Percentiles rank a stretch among this genome's conserved stretches.
Evolutionary conservation across 805 yeast species (phyloP).

Genomic region (Ogataea angusta): DNA sequence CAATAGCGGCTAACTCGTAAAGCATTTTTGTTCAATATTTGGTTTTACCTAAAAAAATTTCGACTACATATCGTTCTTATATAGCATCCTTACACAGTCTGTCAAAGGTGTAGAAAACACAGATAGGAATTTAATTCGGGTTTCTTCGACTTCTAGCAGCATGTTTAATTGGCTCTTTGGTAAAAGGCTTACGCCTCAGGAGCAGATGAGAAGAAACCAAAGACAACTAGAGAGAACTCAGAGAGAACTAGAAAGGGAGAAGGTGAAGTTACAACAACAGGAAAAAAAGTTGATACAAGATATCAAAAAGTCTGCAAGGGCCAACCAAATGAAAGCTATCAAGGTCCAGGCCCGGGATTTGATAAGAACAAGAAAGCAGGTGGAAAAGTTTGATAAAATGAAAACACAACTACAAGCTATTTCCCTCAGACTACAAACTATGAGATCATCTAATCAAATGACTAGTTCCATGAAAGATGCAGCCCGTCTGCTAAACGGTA

Average conservation of each 20-base stretch:
- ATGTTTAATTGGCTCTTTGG: constrained; percentile 95
- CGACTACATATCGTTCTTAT: not conserved
- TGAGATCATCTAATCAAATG: constrained; percentile 93
- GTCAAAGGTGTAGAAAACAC: no score
- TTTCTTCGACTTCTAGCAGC: not conserved
- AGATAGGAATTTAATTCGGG: no score
- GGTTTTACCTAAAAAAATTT: not conserved
- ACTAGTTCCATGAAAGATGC: constrained; percentile 93
- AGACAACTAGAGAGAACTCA: constrained; percentile 92
- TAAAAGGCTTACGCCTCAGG: constrained; percentile 89
- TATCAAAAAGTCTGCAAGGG: constrained; percentile 87
- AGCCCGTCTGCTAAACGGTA: constrained; percentile 73
- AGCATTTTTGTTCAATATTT: constrained; percentile 49
- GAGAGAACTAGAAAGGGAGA: constrained; percentile 87
- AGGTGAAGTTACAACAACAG: constrained; percentile 80
- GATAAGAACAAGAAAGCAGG: constrained; percentile 78
- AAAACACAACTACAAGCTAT: constrained; percentile 95
- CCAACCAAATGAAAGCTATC: constrained; percentile 83
- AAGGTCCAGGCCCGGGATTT: constrained; percentile 95
- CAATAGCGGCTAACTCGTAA: constrained; percentile 86
- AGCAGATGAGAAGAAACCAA: constrained; percentile 90
- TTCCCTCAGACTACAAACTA: constrained; percentile 85
- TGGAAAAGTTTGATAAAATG: constrained; percentile 88
- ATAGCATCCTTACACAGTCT: no score
- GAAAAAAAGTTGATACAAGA: constrained; percentile 85